These are phyloP conservation scores for Nicotiana tomentosiformis DNA, from an alignment of 257 asterid species.

Conservation along the genomic window DNA sequence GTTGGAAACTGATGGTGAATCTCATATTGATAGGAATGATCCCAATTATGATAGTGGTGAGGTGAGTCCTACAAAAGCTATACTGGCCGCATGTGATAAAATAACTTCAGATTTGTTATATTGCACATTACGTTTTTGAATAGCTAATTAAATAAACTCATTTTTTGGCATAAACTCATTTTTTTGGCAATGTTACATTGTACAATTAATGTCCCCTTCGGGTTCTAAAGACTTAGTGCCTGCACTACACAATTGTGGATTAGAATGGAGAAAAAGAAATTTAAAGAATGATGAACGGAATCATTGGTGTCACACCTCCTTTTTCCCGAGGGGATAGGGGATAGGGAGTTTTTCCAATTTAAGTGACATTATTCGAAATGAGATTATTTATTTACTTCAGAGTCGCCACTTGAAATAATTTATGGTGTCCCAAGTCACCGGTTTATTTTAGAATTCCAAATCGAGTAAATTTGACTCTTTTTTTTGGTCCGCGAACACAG, in stretches of 20 bases:
- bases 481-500: too few relatives aligned
- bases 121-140: background rate
- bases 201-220: background rate
- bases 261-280: background rate
- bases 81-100: background rate
- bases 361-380: too few relatives aligned
- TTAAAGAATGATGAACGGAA: background rate
- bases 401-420: too few relatives aligned
- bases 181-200: background rate
- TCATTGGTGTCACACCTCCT: background rate
- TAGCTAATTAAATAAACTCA: background rate
- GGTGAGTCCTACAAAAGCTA: constrained; percentile 36
- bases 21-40: constrained; percentile 66
- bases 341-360: too few relatives aligned
- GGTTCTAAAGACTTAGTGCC: background rate
- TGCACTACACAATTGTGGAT: background rate
- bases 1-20: constrained; percentile 73
- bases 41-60: constrained; percentile 97
- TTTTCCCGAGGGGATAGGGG: too few relatives aligned
- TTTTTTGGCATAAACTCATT: background rate
- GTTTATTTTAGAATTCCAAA: too few relatives aligned
- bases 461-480: too few relatives aligned
- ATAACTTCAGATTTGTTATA: background rate
- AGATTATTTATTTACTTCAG: too few relatives aligned
- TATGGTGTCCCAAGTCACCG: too few relatives aligned